phyloP scores from a whole-genome alignment of 75 land plant species.

The Gnetum montanum region DNA sequence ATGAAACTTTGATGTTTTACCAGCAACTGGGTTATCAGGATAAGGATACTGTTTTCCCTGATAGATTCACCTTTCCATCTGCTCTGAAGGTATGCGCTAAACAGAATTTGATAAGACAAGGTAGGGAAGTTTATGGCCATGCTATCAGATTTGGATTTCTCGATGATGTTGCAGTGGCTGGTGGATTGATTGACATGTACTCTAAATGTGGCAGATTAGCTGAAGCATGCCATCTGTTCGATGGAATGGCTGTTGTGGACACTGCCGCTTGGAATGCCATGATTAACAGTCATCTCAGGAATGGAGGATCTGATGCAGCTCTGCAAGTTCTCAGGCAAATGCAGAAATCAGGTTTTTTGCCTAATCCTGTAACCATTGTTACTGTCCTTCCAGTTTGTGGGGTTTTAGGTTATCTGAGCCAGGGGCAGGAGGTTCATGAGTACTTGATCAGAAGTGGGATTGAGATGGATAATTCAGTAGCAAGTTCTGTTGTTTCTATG shows the following conservation, averaged over 20 bases:
- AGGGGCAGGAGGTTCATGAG: constrained; percentile 43
- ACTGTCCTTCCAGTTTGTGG: constrained; percentile 50
- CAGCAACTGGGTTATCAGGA: too few species aligned
- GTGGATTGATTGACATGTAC: constrained; percentile 54
- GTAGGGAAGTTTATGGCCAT: constrained; percentile 35
- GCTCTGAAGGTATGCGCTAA: too few species aligned
- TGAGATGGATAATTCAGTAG: constrained; percentile 43
- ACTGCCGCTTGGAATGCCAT: constrained; percentile 51
- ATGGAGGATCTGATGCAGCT: constrained; percentile 32
- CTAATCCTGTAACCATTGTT: constrained; percentile 53
- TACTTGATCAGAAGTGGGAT: constrained; percentile 43
- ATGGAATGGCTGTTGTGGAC: constrained; percentile 23
- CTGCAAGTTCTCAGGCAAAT: constrained; percentile 37
- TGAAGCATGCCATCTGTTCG: constrained; percentile 39
- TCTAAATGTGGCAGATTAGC: constrained; percentile 25
- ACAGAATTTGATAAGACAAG: too few species aligned
- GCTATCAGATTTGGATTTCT: constrained; percentile 32
- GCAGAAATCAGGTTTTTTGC: constrained; percentile 35
- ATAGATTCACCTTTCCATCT: too few species aligned
- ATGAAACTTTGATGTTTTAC: too few species aligned
- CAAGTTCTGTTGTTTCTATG: constrained; percentile 50
- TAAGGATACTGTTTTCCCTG: constrained; percentile 18
- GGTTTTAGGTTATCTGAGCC: constrained; percentile 23
- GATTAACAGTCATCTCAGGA: constrained; percentile 36
- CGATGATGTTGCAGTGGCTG: constrained; percentile 33